Base-by-base conservation (phyloP, 176 grass and related monocot species). In the Aegilops bicornis region DNA sequence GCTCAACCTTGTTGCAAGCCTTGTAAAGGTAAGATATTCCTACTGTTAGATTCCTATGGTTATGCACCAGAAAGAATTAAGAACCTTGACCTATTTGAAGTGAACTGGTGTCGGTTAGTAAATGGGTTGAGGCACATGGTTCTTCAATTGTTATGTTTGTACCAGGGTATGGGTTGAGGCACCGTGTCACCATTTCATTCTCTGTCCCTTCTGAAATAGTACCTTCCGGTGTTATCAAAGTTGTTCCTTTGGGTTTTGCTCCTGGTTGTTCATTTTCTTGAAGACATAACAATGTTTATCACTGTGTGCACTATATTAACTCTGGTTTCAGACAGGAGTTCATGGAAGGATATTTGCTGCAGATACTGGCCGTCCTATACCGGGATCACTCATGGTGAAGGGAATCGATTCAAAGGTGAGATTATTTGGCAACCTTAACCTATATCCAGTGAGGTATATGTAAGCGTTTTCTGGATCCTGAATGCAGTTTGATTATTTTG, bases 341-440 rank as follows among this genome's bases (percentile, higher is more conserved):
- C 91, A 98, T 88, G 96, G 96, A 92, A 94, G 86, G 86, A 83
- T 98, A 95, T 94, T 95, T 88, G 90, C 95, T 22, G 83, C 93
- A 88, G 88, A 95, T 77, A 89, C 90, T 36, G 93, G 93, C 17
- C 86, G 27, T 47, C 96, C 96, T 76, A 79, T 98, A 80, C 88
- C 91, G 43, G 96, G 88, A 33, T 89, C 77, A 45, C 70, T 98
- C 54, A 91, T 35, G 33, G 85, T 98, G 61, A 90, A 89, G 63
- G 93, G 91, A 30, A 94, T 98, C 17, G 81, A 91, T 82, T 91
- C 88, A 10, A 86, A 87, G 75, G 96, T 95, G 80, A 78, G 67
- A 90, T 86, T 87, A 52, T 83, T 85, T 17, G 10, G 17, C 6
- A 43, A 32, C 20, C 13, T 70, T 77, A 54, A 83, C 73, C 8